These are phyloP conservation scores for Pseudogymnoascus sp. DNA, from an alignment of 2,329 filamentous ascomycete species.

Conservation along the genomic window DNA sequence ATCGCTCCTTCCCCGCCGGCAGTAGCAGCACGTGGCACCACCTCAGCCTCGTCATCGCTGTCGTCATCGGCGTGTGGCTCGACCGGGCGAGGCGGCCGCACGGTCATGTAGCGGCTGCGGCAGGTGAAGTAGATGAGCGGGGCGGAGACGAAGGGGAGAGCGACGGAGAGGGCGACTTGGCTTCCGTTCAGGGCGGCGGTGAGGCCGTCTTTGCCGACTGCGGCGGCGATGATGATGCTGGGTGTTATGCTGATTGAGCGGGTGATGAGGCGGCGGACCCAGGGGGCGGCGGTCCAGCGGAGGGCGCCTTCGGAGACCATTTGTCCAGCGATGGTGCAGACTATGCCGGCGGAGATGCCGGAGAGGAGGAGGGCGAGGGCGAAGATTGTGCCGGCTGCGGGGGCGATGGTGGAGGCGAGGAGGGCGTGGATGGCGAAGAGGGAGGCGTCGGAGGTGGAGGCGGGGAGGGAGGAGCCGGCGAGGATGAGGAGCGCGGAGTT, in stretches of 20 bases:
- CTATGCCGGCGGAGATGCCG: conserved; percentile 72
- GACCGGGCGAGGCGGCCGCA: conserved; percentile 39
- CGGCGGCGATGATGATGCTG: conserved; percentile 73
- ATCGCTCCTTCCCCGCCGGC: not conserved
- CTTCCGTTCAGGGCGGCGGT: conserved; percentile 64
- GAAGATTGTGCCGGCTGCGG: conserved; percentile 74
- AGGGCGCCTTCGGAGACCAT: conserved; percentile 82
- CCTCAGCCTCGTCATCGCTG: conserved; percentile 15
- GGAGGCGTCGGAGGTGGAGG: conserved; percentile 58
- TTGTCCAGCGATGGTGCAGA: conserved; percentile 83
- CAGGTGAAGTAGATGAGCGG: conserved; percentile 83
- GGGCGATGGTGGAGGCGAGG: conserved; percentile 59
- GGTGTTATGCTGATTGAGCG: conserved; percentile 74
- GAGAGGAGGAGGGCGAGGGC: conserved; percentile 73
- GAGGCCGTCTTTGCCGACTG: conserved; percentile 63
- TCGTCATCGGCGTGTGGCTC: conserved; percentile 25
- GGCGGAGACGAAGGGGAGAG: conserved; percentile 73
- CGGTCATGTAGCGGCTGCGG: conserved; percentile 70
- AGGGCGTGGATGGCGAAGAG: conserved; percentile 77
- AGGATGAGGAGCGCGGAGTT: conserved; percentile 78
- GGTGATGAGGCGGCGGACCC: conserved; percentile 71
- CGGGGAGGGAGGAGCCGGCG: conserved; percentile 63
- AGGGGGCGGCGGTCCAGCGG: conserved; percentile 65
- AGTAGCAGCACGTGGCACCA: not conserved
- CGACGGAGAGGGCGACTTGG: conserved; percentile 71